Evolutionary conservation across 177 flowering plant species (phyloP), one percentile per base, ranked within the genome.

Genomic region (Vitis hybrid): DNA sequence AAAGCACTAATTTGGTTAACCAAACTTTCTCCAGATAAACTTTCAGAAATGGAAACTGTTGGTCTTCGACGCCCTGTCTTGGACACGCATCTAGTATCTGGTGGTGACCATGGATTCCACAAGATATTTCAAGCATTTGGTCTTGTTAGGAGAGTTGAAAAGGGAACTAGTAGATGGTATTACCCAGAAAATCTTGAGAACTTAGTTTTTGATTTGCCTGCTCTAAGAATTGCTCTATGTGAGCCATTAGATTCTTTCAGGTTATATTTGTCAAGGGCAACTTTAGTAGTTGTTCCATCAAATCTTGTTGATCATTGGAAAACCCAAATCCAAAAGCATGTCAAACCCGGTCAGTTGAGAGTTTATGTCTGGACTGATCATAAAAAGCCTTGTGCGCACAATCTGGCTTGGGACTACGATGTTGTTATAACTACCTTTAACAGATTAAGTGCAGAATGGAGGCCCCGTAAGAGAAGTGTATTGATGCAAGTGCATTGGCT

Each of bases 391-490:
- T 68, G 81, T 67, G 90, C 86, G 32, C 97, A 95, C 75, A 79
- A 71, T 77, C 81, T 95, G 73, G 98, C 98, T 59, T 95, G 98
- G 99, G 96, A 93, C 70, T 89, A 93, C 83, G 99, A 95, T 73
- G 75, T 95, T 83, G 94, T 95, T 70, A 86, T 95, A 24, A 93
- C 98, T 50, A 95, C 99, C 21, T 93, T 95, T 73, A 90, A 58
- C 73, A 93, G 99, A 56, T 85, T 95, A 65, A 95, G 99, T 85
- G 89, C 89, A 62, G 99, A 95, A 78, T 95, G 99, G 98, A 77
- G 87, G 6, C 87, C 85, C 6, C 85, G 74, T 49, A 90, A 85
- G 77, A 85, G 76, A 76, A 93, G 99, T 82, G 82, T 77, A 32
- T 60, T 95, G 81, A 86, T 81, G 90, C 93, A 95, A 85, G 91